These are phyloP conservation scores for Pichia exigua DNA, from an alignment of 805 yeast species.

Conservation along the genomic window DNA sequence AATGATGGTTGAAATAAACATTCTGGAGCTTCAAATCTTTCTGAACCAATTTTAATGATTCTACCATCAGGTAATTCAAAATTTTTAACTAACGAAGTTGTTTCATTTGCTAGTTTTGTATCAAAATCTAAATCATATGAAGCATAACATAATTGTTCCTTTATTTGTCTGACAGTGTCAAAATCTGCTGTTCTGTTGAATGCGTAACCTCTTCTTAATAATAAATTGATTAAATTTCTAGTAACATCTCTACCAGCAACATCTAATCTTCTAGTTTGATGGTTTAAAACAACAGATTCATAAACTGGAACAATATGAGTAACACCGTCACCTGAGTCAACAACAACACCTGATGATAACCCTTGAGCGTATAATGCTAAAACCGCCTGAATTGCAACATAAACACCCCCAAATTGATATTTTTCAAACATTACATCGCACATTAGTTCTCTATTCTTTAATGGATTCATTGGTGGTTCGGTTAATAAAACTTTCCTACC, in stretches of 20 bases:
- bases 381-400: slow-evolving; percentile 97
- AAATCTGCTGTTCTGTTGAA: slow-evolving; percentile 98
- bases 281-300: slow-evolving; percentile 93
- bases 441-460: slow-evolving; percentile 84
- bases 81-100: slow-evolving; percentile 87
- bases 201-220: slow-evolving; percentile 94
- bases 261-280: slow-evolving; percentile 83
- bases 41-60: slow-evolving; percentile 87
- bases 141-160: slow-evolving; percentile 92
- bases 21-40: slow-evolving; percentile 94
- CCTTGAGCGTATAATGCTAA: slow-evolving; percentile 97
- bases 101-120: slow-evolving; percentile 78
- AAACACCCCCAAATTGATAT: slow-evolving; percentile 85
- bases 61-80: slow-evolving; percentile 97
- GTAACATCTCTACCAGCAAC: slow-evolving; percentile 99
- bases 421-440: slow-evolving; percentile 89
- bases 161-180: slow-evolving; percentile 96
- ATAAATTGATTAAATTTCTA: slow-evolving; percentile 82
- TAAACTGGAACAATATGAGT: slow-evolving; percentile 98
- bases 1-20: slow-evolving; percentile 93
- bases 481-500: slow-evolving; percentile 83
- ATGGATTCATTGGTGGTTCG: slow-evolving; percentile 97
- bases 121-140: slow-evolving; percentile 91
- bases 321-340: slow-evolving; percentile 98
- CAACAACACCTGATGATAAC: slow-evolving; percentile 92